phyloP scores from a whole-genome alignment of 1,284 basidiomycete species.

The Irpex lacteus region DNA sequence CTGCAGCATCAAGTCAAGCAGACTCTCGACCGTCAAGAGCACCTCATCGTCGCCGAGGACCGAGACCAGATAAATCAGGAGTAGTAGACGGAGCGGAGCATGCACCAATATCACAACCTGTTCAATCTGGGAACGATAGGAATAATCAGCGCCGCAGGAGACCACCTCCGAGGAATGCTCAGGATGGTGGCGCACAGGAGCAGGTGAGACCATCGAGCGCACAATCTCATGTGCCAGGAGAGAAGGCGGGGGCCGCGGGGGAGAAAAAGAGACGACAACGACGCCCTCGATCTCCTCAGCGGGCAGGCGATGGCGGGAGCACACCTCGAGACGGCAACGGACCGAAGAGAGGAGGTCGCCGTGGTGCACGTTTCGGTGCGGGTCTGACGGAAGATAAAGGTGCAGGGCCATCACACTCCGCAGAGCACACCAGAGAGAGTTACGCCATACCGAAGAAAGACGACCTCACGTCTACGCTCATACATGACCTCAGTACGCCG shows the following conservation, averaged over 20 bases:
- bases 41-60: not conserved
- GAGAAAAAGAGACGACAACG: not conserved
- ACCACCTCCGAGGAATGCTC: not conserved
- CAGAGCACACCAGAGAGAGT: not conserved
- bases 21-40: not conserved
- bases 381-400: not conserved
- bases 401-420: not conserved
- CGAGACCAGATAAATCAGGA: not conserved
- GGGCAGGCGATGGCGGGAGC: not conserved
- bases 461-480: conserved; percentile 71
- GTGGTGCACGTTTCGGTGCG: not conserved
- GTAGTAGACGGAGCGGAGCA: not conserved
- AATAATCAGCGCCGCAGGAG: not conserved
- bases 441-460: conserved; percentile 30
- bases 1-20: not conserved
- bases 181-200: not conserved
- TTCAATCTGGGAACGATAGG: not conserved
- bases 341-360: not conserved
- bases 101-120: too few relatives aligned
- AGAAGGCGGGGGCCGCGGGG: not conserved
- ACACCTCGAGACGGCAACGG: not conserved
- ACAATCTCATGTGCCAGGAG: not conserved
- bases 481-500: conserved; percentile 54
- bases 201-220: not conserved
- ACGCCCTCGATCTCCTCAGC: not conserved